phyloP scores from a whole-genome alignment of 257 asterid species.

The Coffea eugenioides region DNA sequence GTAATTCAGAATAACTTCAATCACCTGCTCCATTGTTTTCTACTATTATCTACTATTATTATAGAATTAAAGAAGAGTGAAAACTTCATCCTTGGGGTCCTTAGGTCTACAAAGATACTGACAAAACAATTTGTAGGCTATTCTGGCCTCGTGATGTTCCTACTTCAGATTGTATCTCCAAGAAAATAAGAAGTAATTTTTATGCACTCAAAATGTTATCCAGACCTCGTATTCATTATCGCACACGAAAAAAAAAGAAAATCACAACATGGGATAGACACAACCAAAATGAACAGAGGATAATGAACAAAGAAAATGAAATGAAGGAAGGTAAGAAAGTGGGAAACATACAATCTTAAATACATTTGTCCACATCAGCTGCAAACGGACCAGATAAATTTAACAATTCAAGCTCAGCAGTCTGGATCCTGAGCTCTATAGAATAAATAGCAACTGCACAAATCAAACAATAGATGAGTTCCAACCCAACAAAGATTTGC shows the following conservation, averaged over 20 bases:
- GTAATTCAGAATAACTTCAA: not conserved
- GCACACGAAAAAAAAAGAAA: not conserved
- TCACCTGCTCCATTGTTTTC: no score
- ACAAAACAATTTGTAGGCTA: no score
- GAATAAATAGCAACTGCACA: not conserved
- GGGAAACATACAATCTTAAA: conserved; percentile 72
- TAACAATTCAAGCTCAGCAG: not conserved
- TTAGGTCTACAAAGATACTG: not conserved
- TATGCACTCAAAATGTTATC: not conserved
- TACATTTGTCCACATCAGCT: conserved; percentile 94
- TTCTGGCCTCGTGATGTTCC: not conserved
- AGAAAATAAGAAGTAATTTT: not conserved
- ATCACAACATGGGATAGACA: no score
- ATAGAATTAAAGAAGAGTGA: not conserved
- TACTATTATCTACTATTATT: not conserved
- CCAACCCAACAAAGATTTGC: not conserved
- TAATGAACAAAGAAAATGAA: not conserved
- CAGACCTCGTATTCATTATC: not conserved
- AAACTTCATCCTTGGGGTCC: not conserved
- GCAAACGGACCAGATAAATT: not conserved
- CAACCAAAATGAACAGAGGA: no score
- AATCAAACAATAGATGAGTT: not conserved
- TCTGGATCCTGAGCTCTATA: conserved; percentile 4
- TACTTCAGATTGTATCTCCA: not conserved
- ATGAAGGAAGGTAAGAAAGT: not conserved